A percentile compares a stretch with the other conserved stretches of the same genome.
Evolutionary conservation across 257 asterid genomes (phyloP).

Genomic region (Cynanchum wilfordii): DNA sequence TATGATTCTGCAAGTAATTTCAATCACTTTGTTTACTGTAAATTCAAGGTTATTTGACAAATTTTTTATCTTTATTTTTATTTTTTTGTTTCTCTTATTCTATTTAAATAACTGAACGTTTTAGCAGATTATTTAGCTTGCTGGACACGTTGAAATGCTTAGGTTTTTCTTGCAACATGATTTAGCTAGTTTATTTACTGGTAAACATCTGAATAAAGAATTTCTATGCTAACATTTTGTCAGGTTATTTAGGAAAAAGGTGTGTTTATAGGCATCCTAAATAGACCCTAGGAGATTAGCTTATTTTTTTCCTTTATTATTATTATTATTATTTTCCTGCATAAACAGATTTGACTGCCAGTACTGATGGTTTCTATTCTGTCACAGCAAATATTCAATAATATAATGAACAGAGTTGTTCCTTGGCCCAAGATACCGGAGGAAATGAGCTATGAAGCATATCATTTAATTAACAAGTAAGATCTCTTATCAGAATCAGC

Average conservation of each 20-base stretch:
- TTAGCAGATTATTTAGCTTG: not conserved
- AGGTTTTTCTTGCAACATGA: not conserved
- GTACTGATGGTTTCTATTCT: slow-evolving; percentile 21
- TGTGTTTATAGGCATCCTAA: not conserved
- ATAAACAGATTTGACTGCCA: not conserved
- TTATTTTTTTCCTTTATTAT: not conserved
- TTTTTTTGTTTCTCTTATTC: not conserved
- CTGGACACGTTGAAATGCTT: not conserved
- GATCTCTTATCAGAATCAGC: slow-evolving; percentile 21
- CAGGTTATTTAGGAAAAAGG: not conserved
- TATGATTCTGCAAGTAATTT: not conserved
- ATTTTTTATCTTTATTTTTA: no score
- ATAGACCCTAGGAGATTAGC: not conserved
- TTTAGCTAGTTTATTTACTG: not conserved
- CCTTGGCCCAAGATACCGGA: slow-evolving; percentile 97
- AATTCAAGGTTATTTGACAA: not conserved
- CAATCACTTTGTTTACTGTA: not conserved
- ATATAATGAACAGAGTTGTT: slow-evolving; percentile 83
- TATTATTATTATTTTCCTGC: not conserved
- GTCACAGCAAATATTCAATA: slow-evolving; percentile 84
- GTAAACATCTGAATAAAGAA: not conserved
- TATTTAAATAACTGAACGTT: no score
- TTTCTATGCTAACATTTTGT: not conserved
- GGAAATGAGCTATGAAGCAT: slow-evolving; percentile 78
- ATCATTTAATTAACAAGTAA: slow-evolving; percentile 82